A percentile compares a stretch with the other conserved stretches of the same genome.
Evolutionary conservation across 2,329 filamentous ascomycete genomes (phyloP).

Genomic region (Aspergillus phoenicis): DNA sequence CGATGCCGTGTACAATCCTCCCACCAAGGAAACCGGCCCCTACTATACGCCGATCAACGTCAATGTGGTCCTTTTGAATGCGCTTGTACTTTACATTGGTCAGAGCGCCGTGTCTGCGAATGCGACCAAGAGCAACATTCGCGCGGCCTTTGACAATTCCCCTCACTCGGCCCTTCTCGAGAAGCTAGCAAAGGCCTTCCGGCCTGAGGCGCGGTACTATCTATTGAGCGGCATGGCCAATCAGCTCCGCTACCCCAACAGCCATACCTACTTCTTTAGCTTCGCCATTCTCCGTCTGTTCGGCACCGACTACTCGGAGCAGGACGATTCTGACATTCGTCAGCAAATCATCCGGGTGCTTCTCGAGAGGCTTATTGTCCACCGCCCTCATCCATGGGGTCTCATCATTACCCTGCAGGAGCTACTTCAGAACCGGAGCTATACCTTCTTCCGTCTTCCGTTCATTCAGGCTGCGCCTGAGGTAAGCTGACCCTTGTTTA

Average conservation of each 20-base stretch:
- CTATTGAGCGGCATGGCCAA: conserved; percentile 83
- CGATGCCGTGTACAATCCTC: conserved; percentile 67
- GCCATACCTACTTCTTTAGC: conserved; percentile 90
- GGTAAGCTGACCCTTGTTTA: conserved; percentile 52
- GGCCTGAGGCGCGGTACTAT: conserved; percentile 79
- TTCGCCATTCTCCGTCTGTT: conserved; percentile 84
- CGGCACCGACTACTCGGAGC: conserved; percentile 66
- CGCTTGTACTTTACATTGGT: conserved; percentile 80
- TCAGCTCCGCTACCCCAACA: conserved; percentile 86
- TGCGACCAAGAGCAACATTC: conserved; percentile 58
- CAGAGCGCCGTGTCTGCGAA: conserved; percentile 67
- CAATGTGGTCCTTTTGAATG: conserved; percentile 73
- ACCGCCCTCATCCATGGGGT: conserved; percentile 95
- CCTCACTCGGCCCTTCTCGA: conserved; percentile 73
- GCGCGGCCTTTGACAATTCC: conserved; percentile 65
- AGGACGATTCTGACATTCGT: conserved; percentile 78
- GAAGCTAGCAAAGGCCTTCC: conserved; percentile 73
- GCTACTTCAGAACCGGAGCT: conserved; percentile 86
- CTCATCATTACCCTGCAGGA: conserved; percentile 85
- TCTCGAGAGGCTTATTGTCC: conserved; percentile 82
- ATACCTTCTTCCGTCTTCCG: conserved; percentile 87
- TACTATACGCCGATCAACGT: conserved; percentile 69
- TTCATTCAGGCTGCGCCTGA: conserved; percentile 90
- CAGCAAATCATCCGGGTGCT: conserved; percentile 89
- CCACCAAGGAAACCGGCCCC: conserved; percentile 62